Base-by-base conservation (phyloP, 306 rosid genomes). In the Mimosa bimucronata region DNA sequence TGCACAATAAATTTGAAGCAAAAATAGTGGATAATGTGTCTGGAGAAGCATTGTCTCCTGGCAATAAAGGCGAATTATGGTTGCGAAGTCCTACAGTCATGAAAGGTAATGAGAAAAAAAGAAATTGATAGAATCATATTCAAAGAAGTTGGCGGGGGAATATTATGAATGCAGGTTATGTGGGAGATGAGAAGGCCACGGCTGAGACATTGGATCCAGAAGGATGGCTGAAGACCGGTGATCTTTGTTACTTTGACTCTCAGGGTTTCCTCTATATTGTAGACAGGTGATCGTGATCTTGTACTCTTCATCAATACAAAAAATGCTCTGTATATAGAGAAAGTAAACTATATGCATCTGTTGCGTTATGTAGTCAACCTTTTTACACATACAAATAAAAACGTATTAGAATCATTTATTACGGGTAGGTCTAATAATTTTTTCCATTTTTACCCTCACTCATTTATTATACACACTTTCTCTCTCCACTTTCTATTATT, bases 211-310 rank as follows among this genome's bases (percentile, higher is more conserved):
- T 94, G 77, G 90, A 87, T 86, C 77, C 97, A 34, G 89, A 90
- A 31, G 97, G 98, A 21, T 94, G 98, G 97, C 78, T 94, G 16
- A 94, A 91, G 87, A 92, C 97, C 0, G 97, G 98, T 0, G 98
- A 94, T 90, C 97, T 94, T 77, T 94, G 97, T 77, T 89, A 86
- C 79, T 94, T 92, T 80, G 97, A 94, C 77, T 88, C 93, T 14
- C 0, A 55, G 1, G 28, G 26, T 11, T 55, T 55, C 77, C 86
- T 94, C 38, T 92, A 73, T 84, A 85, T 94, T 40, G 94, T 94
- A 15, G 98, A 92, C 81, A 88, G 97, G 55, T 38, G 82, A 89
- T 40, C 21, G 5, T 55, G 29, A 6, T 50, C 2, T 55, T 55
- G 2, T 52, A 8, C 60, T 53, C 25, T n/a, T 53, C 25, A n/a